phyloP scores from a whole-genome alignment of 345 rosid species.

The Hibiscus syriacus region DNA sequence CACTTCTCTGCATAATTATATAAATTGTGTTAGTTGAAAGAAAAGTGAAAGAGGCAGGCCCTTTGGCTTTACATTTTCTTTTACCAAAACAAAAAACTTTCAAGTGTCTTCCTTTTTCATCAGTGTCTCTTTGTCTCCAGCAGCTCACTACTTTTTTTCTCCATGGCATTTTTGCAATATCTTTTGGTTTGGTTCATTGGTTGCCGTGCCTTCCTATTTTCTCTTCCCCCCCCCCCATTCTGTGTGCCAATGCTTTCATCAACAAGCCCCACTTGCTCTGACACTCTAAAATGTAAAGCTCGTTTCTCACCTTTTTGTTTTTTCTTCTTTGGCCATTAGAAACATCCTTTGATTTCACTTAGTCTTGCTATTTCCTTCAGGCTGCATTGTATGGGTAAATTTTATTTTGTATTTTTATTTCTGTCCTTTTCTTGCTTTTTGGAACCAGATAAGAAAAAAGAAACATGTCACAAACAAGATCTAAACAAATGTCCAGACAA shows the following conservation, averaged over 20 bases:
- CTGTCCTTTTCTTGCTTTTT: background rate
- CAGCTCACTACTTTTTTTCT: background rate
- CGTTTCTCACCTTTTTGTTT: background rate
- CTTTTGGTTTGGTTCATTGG: background rate
- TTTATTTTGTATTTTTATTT: background rate
- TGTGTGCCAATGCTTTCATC: background rate
- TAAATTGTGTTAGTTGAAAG: background rate
- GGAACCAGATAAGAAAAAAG: background rate
- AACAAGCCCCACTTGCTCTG: background rate
- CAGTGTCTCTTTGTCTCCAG: background rate
- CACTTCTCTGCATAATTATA: background rate
- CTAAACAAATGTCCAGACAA: no score
- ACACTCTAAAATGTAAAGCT: background rate
- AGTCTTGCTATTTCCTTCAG: no score
- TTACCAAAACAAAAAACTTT: background rate
- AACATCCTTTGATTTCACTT: background rate
- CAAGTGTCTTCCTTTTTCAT: background rate
- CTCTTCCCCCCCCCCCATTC: no score
- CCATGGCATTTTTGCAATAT: background rate
- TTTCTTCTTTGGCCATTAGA: background rate
- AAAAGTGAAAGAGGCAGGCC: background rate
- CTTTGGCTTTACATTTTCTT: background rate
- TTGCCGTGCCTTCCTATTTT: background rate
- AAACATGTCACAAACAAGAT: no score
- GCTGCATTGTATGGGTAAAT: background rate